These are phyloP conservation scores for Litsea cubeba DNA, from an alignment of 164 flowering plant genomes.

Conservation along the genomic window DNA sequence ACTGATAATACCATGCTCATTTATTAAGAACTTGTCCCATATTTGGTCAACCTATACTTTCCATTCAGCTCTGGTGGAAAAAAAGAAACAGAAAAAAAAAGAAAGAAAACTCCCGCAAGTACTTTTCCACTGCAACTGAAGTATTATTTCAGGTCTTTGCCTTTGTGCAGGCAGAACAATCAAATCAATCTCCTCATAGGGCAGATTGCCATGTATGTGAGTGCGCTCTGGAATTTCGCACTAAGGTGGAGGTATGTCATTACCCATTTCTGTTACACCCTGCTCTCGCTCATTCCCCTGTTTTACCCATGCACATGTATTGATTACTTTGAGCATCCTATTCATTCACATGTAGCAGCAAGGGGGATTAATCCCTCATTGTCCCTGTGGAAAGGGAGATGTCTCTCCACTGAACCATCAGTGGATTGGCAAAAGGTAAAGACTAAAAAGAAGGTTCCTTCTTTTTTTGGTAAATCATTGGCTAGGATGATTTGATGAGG, in stretches of 20 bases:
- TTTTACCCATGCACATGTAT: background rate
- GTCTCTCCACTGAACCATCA: too few species aligned
- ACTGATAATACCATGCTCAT: background rate
- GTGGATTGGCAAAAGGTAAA: too few species aligned
- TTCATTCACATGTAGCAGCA: background rate
- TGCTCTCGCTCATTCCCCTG: background rate
- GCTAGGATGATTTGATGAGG: too few species aligned
- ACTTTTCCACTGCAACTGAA: background rate
- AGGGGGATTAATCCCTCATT: too few species aligned
- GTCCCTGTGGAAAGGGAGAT: too few species aligned
- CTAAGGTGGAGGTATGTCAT: slow-evolving; percentile 69
- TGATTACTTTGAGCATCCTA: background rate
- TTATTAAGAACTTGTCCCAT: background rate
- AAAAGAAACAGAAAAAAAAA: background rate
- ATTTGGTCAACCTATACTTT: background rate
- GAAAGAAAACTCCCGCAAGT: background rate
- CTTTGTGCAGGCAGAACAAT: slow-evolving; percentile 59
- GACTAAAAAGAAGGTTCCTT: too few species aligned
- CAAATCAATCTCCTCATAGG: slow-evolving; percentile 56
- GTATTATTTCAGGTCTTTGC: slow-evolving; percentile 75
- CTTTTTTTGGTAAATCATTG: too few species aligned
- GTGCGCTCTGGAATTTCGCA: slow-evolving; percentile 66
- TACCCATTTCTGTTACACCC: background rate
- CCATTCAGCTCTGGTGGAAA: background rate
- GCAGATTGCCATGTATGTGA: slow-evolving; percentile 90